phyloP scores from a whole-genome alignment of 2,329 filamentous ascomycete genomes.

The Sodiomyces alkalinus region DNA sequence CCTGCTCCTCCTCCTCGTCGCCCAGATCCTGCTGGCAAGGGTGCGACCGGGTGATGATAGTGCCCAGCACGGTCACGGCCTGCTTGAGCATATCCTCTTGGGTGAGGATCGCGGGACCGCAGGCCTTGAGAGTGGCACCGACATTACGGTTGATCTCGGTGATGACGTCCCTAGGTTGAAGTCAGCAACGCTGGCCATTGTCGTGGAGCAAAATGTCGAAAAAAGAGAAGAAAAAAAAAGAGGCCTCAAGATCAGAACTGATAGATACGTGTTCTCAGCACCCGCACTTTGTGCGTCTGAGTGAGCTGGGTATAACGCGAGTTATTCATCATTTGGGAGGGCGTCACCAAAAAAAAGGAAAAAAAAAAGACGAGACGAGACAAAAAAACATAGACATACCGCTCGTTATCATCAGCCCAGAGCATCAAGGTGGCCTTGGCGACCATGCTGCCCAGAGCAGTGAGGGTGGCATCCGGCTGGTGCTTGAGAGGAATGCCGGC shows the following conservation, averaged over 20 bases:
- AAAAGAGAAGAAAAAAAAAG: too few species aligned
- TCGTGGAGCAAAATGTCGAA: slow-evolving; percentile 10
- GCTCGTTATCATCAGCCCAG: slow-evolving; percentile 83
- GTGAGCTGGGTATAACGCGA: slow-evolving; percentile 99
- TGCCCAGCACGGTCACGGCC: slow-evolving; percentile 57
- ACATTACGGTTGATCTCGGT: slow-evolving; percentile 93
- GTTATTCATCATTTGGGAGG: slow-evolving; percentile 61
- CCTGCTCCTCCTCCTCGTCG: slow-evolving; percentile 61
- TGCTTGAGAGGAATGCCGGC: slow-evolving; percentile 73
- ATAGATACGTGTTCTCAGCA: slow-evolving; percentile 67
- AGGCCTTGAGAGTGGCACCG: slow-evolving; percentile 77
- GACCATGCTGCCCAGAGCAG: slow-evolving; percentile 75
- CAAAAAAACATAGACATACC: slow-evolving; percentile 47
- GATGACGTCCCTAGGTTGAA: slow-evolving; percentile 59
- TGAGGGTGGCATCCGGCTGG: slow-evolving; percentile 62
- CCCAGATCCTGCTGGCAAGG: slow-evolving; percentile 85
- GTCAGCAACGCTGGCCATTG: too few species aligned
- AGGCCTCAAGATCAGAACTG: slow-evolving; percentile 19
- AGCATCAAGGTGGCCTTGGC: slow-evolving; percentile 70
- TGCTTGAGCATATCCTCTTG: slow-evolving; percentile 60
- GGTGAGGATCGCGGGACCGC: slow-evolving; percentile 71
- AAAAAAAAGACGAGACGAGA: slow-evolving; percentile 1
- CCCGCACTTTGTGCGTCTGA: slow-evolving; percentile 76
- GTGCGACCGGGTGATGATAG: slow-evolving; percentile 80
- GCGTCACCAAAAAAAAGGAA: slow-evolving; percentile 8